phyloP scores from a whole-genome alignment of 441 rosid genomes.

The Populus hybrid region DNA sequence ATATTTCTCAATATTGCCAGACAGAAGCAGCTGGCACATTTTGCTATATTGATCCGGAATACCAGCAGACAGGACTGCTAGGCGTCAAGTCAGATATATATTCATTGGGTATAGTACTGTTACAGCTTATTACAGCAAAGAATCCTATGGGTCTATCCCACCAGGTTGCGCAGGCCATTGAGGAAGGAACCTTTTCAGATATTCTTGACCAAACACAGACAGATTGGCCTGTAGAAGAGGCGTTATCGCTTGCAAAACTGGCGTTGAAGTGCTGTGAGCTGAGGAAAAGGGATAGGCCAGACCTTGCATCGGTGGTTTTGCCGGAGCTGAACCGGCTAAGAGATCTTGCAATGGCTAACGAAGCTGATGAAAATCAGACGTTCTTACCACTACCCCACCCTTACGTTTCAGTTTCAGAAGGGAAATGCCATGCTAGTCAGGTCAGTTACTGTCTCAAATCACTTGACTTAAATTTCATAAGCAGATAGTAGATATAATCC shows the following conservation, averaged over 20 bases:
- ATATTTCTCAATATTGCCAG: slow-evolving; percentile 45
- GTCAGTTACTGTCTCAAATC: slow-evolving; percentile 20
- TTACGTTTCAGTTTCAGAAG: slow-evolving; percentile 13
- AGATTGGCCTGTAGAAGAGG: slow-evolving; percentile 74
- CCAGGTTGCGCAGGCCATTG: slow-evolving; percentile 50
- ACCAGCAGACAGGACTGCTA: slow-evolving; percentile 79
- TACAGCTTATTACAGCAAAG: slow-evolving; percentile 68
- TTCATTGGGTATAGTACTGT: slow-evolving; percentile 68
- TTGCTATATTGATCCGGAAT: slow-evolving; percentile 84
- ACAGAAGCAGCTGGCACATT: slow-evolving; percentile 87
- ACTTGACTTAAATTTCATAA: slow-evolving; percentile 1
- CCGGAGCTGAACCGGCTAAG: slow-evolving; percentile 56
- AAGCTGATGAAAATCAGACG: slow-evolving; percentile 7
- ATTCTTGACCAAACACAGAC: slow-evolving; percentile 58
- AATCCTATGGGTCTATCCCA: slow-evolving; percentile 61
- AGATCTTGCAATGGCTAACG: slow-evolving; percentile 32
- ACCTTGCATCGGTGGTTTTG: slow-evolving; percentile 53
- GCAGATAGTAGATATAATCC: neutral
- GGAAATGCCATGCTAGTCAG: slow-evolving; percentile 14
- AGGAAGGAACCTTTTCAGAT: slow-evolving; percentile 37
- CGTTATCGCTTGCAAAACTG: slow-evolving; percentile 55
- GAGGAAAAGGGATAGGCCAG: slow-evolving; percentile 79
- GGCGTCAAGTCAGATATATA: slow-evolving; percentile 78
- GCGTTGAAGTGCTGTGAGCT: slow-evolving; percentile 69
- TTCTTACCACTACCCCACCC: neutral